These are phyloP conservation scores for Salvia sclarea DNA, from an alignment of 305 asterid species.

Conservation along the genomic window DNA sequence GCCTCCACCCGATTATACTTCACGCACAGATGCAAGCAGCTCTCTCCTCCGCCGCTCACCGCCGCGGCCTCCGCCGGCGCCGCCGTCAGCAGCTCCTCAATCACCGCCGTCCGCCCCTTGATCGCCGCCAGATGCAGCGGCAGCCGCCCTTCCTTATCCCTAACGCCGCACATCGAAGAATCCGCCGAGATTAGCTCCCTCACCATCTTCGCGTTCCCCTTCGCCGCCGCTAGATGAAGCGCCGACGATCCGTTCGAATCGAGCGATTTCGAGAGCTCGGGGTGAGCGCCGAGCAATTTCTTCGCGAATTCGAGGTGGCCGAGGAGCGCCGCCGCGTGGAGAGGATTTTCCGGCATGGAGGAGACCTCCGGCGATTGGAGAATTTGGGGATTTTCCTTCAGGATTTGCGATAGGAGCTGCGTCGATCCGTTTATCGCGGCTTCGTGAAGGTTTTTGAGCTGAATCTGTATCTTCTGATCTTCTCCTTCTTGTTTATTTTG, in stretches of 20 bases:
- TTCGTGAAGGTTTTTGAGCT: conserved; percentile 14
- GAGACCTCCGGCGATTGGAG: conserved; percentile 11
- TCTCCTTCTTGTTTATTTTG: conserved; percentile 23
- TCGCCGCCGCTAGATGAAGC: conserved; percentile 47
- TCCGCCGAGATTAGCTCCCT: conserved; percentile 29
- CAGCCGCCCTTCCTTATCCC: conserved; percentile 39
- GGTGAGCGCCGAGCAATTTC: conserved; percentile 28
- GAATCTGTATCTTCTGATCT: conserved; percentile 2
- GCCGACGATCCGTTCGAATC: conserved; percentile 37
- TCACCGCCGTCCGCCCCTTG: conserved; percentile 39
- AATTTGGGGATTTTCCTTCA: conserved; percentile 29
- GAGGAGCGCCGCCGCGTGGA: conserved; percentile 37
- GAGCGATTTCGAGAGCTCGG: conserved; percentile 29
- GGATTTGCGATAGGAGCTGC: conserved; percentile 22
- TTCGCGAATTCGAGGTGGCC: conserved; percentile 35
- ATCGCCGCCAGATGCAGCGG: conserved; percentile 50
- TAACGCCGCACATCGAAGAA: conserved; percentile 34
- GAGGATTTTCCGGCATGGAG: conserved; percentile 24
- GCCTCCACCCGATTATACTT: conserved; percentile 42
- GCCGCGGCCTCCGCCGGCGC: conserved; percentile 38
- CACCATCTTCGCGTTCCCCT: conserved; percentile 34
- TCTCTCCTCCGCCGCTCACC: conserved; percentile 35
- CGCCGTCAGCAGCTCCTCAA: conserved; percentile 32
- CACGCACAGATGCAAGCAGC: conserved; percentile 43
- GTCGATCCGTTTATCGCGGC: conserved; percentile 27